A percentile compares a stretch with the other conserved stretches of the same genome.
Conservation (phyloP, 345 rosid genomes). For the Arabidopsis thaliana region DNA sequence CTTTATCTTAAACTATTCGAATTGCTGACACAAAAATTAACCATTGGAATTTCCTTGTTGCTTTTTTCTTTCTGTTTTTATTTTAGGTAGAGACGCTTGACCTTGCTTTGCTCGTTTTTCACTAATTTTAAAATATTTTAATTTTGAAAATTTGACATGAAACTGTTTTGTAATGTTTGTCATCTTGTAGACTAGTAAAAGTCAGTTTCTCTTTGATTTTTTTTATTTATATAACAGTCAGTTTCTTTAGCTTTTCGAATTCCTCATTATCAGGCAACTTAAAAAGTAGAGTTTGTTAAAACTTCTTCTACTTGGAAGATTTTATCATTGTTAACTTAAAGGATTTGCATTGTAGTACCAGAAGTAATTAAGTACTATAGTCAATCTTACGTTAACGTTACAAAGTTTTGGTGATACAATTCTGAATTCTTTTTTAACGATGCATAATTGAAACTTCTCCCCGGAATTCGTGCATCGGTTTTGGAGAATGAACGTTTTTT, state of each 20-base stretch:
- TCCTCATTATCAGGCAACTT: constrained; percentile 5
- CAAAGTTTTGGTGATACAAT: not conserved
- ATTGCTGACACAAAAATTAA: constrained; percentile 44
- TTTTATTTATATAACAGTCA: constrained; percentile 6
- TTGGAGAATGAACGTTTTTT: constrained; percentile 29
- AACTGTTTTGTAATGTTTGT: constrained; percentile 26
- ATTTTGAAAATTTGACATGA: constrained; percentile 22
- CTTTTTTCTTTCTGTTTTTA: constrained; percentile 39
- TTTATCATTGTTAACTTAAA: constrained; percentile 6
- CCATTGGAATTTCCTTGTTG: constrained; percentile 44
- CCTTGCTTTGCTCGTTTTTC: constrained; percentile 4
- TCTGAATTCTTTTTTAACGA: not conserved
- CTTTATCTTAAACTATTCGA: constrained; percentile 38
- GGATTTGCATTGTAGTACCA: not conserved
- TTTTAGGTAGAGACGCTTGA: constrained; percentile 14
- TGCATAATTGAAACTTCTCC: constrained; percentile 7
- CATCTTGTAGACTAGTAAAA: constrained; percentile 26
- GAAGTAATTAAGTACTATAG: not conserved
- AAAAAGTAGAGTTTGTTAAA: constrained; percentile 1
- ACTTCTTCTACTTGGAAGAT: not conserved
- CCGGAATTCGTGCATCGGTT: constrained; percentile 39
- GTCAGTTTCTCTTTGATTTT: constrained; percentile 15
- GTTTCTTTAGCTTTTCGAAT: constrained; percentile 13
- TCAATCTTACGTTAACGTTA: constrained; percentile 23
- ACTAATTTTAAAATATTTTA: not conserved